These are phyloP conservation scores for Podaxis pistillaris DNA, from an alignment of 768 basidiomycete species.

Conservation along the genomic window DNA sequence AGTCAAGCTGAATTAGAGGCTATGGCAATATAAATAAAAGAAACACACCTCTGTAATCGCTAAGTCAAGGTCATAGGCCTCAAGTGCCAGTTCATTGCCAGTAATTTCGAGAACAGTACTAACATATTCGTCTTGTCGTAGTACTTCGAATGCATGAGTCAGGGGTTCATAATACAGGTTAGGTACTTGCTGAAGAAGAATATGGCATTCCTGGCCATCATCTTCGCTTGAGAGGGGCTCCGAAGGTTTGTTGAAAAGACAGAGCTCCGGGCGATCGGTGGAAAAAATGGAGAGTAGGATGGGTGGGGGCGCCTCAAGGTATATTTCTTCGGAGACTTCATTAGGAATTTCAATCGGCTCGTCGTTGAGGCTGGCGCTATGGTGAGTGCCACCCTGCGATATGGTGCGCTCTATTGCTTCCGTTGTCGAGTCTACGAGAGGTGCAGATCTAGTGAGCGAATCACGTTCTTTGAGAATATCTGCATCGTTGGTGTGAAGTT, in stretches of 20 bases:
- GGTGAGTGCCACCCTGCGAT: neutral
- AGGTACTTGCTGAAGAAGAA: constrained; percentile 62
- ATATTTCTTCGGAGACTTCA: constrained; percentile 64
- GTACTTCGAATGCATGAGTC: constrained; percentile 64
- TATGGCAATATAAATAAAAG: neutral
- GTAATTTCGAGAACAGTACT: constrained; percentile 42
- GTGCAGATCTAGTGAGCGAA: neutral
- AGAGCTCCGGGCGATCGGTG: constrained; percentile 38
- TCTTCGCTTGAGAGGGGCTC: constrained; percentile 16
- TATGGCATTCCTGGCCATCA: constrained; percentile 21
- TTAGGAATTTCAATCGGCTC: constrained; percentile 26
- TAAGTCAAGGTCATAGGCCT: constrained; percentile 70
- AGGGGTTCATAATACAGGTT: constrained; percentile 79
- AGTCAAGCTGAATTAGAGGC: constrained; percentile 4
- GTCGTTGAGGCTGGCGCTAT: neutral
- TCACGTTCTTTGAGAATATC: neutral
- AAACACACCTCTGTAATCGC: constrained; percentile 59
- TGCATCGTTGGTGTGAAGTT: neutral
- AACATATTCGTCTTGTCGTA: constrained; percentile 62
- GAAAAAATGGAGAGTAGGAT: constrained; percentile 51
- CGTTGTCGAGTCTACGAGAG: neutral
- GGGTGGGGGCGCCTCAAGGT: constrained; percentile 73
- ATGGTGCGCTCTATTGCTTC: neutral
- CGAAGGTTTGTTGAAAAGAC: constrained; percentile 56
- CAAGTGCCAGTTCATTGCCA: constrained; percentile 64